Evolutionary conservation across 1,139 yeast genomes (phyloP).

Genomic region (Trichomonascaceae sp.): DNA sequence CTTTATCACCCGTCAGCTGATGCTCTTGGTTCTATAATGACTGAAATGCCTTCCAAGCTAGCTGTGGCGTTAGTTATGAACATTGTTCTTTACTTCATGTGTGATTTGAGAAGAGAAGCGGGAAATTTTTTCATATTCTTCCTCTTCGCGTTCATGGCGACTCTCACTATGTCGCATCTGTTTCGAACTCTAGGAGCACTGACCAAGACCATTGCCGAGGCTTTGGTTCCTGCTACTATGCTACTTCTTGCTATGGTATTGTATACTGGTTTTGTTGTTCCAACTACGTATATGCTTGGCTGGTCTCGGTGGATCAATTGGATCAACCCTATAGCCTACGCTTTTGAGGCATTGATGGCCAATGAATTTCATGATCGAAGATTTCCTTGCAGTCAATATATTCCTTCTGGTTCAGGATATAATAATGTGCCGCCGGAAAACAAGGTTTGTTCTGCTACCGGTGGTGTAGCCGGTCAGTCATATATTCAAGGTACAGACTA

Average conservation of each 20-base stretch:
- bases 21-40: conserved; percentile 60
- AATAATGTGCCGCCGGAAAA: conserved; percentile 35
- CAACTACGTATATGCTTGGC: conserved; percentile 59
- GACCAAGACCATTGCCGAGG: conserved; percentile 54
- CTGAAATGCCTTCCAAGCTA: conserved; percentile 62
- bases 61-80: conserved; percentile 53
- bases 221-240: conserved; percentile 68
- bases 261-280: conserved; percentile 73
- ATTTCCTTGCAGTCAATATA: conserved; percentile 39
- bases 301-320: conserved; percentile 82
- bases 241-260: conserved; percentile 56
- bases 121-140: conserved; percentile 67
- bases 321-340: conserved; percentile 63
- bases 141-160: conserved; percentile 47
- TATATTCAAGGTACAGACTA: conserved; percentile 56
- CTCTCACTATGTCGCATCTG: conserved; percentile 63
- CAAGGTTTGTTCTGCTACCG: conserved; percentile 57
- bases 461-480: conserved; percentile 52
- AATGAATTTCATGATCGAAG: conserved; percentile 49
- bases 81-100: conserved; percentile 59
- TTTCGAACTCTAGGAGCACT: conserved; percentile 68
- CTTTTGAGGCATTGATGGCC: conserved; percentile 61
- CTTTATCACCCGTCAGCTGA: conserved; percentile 74
- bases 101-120: conserved; percentile 56
- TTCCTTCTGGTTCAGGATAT: conserved; percentile 51